Percentiles rank a stretch among this genome's conserved stretches.
phyloP scores from a whole-genome alignment of 2,329 filamentous ascomycete genomes.

The Verticillium zaregamsianum region DNA sequence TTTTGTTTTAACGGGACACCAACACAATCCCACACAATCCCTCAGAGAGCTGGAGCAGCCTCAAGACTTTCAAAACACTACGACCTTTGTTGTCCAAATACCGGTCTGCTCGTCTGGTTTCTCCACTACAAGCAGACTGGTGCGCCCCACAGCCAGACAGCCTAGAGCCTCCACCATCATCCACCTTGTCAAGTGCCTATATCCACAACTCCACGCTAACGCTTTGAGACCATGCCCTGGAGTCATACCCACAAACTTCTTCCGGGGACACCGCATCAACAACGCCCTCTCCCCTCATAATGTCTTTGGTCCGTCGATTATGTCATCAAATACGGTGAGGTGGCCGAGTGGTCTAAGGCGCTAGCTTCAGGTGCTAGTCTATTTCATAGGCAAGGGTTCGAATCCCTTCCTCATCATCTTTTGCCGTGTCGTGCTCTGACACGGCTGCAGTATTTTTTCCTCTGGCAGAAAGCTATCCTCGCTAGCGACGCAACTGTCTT shows the following conservation, averaged over 20 bases:
- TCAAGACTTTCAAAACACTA: too few relatives aligned
- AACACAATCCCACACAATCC: too few relatives aligned
- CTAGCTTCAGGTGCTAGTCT: neutral
- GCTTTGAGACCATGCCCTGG: neutral
- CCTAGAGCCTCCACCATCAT: too few relatives aligned
- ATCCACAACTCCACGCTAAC: neutral
- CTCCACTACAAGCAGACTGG: too few relatives aligned
- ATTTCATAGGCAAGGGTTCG: neutral
- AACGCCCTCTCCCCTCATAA: neutral
- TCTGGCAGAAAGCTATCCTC: too few relatives aligned
- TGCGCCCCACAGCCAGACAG: too few relatives aligned
- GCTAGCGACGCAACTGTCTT: too few relatives aligned
- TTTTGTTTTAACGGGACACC: too few relatives aligned
- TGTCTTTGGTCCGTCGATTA: neutral
- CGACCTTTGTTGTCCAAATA: too few relatives aligned
- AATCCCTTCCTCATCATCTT: neutral
- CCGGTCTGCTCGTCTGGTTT: too few relatives aligned
- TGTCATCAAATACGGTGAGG: neutral
- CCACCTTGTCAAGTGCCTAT: too few relatives aligned
- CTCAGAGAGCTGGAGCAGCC: too few relatives aligned
- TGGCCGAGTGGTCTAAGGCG: neutral
- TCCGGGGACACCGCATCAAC: neutral
- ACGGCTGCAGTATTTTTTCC: neutral
- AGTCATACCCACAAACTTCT: neutral
- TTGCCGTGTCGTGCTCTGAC: neutral